Conservation (phyloP, 1,284 basidiomycete genomes). For the Rhodofomes roseus region DNA sequence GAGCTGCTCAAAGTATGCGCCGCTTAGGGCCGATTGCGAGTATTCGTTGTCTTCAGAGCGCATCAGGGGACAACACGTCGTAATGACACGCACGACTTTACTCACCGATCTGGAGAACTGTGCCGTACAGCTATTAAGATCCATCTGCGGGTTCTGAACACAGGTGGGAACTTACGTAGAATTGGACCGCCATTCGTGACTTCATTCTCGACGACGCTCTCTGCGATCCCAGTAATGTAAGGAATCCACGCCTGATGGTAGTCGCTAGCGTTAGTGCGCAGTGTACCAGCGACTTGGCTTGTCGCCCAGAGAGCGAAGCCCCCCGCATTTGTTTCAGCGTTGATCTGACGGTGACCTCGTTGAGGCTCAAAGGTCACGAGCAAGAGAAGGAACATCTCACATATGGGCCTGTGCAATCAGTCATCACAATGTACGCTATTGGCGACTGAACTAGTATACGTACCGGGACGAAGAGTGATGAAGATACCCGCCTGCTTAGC, state of each 20-base stretch:
- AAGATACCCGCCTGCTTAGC: conserved; percentile 43
- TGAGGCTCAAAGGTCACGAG: not conserved
- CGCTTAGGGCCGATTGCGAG: conserved; percentile 42
- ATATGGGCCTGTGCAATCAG: conserved; percentile 20
- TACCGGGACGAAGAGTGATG: conserved; percentile 43
- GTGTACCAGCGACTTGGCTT: conserved; percentile 56
- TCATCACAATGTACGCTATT: too few species aligned
- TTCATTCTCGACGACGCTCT: conserved; percentile 60
- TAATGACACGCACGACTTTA: too few species aligned
- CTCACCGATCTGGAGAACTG: conserved; percentile 67
- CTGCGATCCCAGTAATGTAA: conserved; percentile 64
- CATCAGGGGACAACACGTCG: too few species aligned
- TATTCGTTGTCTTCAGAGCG: conserved; percentile 69
- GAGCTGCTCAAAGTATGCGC: conserved; percentile 66
- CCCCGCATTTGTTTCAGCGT: conserved; percentile 78
- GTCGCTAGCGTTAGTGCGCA: conserved; percentile 69
- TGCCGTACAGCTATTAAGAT: not conserved
- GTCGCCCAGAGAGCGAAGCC: conserved; percentile 80
- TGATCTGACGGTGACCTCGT: conserved; percentile 59
- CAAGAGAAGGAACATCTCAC: conserved; percentile 9
- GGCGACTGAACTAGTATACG: not conserved
- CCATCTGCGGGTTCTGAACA: not conserved
- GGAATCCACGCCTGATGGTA: conserved; percentile 67
- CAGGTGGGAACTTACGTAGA: conserved; percentile 48
- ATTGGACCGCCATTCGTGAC: conserved; percentile 69